A percentile compares a stretch with the other conserved stretches of the same genome.
These are phyloP conservation scores for Emmonsia crescens DNA, from an alignment of 2,329 filamentous ascomycete genomes.

Conservation along the genomic window DNA sequence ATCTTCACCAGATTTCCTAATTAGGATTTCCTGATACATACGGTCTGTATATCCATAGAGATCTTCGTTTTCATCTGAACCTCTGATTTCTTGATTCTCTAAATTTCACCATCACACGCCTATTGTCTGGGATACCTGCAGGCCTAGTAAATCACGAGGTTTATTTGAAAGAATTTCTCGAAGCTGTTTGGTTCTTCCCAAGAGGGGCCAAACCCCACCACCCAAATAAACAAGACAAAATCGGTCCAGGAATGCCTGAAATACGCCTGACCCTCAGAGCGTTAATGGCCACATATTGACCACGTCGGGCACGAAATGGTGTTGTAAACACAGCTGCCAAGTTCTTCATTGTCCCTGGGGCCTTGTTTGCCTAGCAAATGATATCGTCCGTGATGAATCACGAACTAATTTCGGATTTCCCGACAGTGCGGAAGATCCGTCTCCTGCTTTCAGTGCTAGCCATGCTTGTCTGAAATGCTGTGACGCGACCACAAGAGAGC, in stretches of 20 bases:
- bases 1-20: not conserved
- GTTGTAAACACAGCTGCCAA: not conserved
- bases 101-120: not conserved
- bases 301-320: not conserved
- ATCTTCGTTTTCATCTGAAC: not conserved
- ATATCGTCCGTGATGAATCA: not conserved
- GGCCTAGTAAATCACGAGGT: not conserved
- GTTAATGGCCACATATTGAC: not conserved
- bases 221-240: not conserved
- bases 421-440: not conserved
- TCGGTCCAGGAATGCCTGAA: not conserved
- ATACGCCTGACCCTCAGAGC: not conserved
- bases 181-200: not conserved
- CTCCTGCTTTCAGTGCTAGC: not conserved
- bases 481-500: not conserved
- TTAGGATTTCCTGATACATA: not conserved
- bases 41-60: no score
- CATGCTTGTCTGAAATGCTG: not conserved
- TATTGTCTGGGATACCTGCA: not conserved
- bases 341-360: not conserved
- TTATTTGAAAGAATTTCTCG: not conserved
- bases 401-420: not conserved
- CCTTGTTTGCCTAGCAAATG: not conserved
- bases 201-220: not conserved
- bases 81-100: not conserved